Base-by-base conservation (phyloP, 2,329 filamentous ascomycete species). In the Zopfia rhizophila region DNA sequence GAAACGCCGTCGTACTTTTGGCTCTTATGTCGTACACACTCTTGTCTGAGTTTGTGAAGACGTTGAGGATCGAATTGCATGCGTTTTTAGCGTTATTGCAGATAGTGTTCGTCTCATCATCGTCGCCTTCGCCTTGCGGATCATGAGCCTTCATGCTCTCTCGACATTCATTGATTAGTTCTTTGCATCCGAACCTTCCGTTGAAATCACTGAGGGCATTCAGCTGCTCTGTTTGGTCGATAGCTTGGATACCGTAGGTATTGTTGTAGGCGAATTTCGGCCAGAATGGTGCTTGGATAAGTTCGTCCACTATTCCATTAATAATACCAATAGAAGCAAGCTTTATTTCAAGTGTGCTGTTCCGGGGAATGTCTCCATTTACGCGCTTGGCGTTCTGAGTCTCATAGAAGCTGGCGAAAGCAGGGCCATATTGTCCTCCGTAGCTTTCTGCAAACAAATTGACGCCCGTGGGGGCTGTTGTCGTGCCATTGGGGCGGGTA, bases 371-470 rank as follows among this genome's bases (percentile, higher is more conserved):
- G 2, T 76, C 67, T 3, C 83, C 81, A 42, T 76, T 80, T n/a
- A 67, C 61, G 11, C 81, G 79, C 39, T 75, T 75, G 13, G 73
- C 65, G 55, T 90, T 91, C 69, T 90, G 85, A 44, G 81, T 66
- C 58, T 87, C 78, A 46, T 81, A 81, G 53, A 76, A 75, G 3
- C 72, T 56, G 8, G 84, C 83, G 57, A 89, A 87, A 1, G 81
- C 74, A 2, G 86, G 86, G 0, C 84, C 88, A 57, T 89, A 91
- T 44, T 84, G 82, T 10, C 88, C 88, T 23, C 86, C 83, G 65
- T 89, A 87, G 67, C 83, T 87, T 65, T 90, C 86, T 1, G 85
- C 80, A 51, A 88, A 89, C 4, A 90, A 72, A 56, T 85, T 85
- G 40, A 90, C 77, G 4, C 82, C 82, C 13, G 84, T 70, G 2